phyloP scores from a whole-genome alignment of 192 early-diverging fungal genomes.

The Thamnidium elegans region DNA sequence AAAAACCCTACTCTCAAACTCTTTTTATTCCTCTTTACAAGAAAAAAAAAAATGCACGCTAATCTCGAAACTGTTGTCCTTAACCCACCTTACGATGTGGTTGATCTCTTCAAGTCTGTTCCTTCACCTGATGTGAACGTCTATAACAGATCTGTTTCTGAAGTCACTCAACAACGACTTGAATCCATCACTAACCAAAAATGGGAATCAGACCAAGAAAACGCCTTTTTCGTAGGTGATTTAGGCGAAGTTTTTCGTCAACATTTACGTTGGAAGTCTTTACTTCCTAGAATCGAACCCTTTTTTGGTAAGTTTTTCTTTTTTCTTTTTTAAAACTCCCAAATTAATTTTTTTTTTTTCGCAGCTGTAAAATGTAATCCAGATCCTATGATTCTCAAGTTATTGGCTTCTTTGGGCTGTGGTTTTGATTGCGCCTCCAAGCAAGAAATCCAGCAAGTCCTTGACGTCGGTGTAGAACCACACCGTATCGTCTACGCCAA shows the following conservation, averaged over 20 bases:
- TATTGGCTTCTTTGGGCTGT: slow-evolving; percentile 75
- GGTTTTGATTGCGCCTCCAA: slow-evolving; percentile 99
- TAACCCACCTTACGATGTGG: neutral
- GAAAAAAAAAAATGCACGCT: slow-evolving; percentile 16
- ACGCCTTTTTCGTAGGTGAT: slow-evolving; percentile 95
- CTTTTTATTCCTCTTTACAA: slow-evolving; percentile 5
- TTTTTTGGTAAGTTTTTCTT: slow-evolving; percentile 74
- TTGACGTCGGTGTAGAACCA: slow-evolving; percentile 70
- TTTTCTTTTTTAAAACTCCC: neutral
- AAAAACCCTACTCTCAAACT: neutral
- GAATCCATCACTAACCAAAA: slow-evolving; percentile 36
- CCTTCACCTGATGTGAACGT: slow-evolving; percentile 7
- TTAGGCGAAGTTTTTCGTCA: slow-evolving; percentile 90
- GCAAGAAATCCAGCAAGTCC: slow-evolving; percentile 81
- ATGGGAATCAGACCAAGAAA: slow-evolving; percentile 64
- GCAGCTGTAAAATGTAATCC: slow-evolving; percentile 97
- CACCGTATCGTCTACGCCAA: slow-evolving; percentile 94
- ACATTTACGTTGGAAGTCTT: slow-evolving; percentile 74
- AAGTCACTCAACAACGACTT: slow-evolving; percentile 34
- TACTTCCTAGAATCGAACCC: slow-evolving; percentile 91
- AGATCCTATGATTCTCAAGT: slow-evolving; percentile 78
- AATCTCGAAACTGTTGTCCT: slow-evolving; percentile 27
- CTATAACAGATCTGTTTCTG: slow-evolving; percentile 13
- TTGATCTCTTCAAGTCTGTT: neutral
- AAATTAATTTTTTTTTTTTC: slow-evolving; percentile 8